These are phyloP conservation scores for Myxozyma neglecta DNA, from an alignment of 805 yeast species.

Conservation along the genomic window DNA sequence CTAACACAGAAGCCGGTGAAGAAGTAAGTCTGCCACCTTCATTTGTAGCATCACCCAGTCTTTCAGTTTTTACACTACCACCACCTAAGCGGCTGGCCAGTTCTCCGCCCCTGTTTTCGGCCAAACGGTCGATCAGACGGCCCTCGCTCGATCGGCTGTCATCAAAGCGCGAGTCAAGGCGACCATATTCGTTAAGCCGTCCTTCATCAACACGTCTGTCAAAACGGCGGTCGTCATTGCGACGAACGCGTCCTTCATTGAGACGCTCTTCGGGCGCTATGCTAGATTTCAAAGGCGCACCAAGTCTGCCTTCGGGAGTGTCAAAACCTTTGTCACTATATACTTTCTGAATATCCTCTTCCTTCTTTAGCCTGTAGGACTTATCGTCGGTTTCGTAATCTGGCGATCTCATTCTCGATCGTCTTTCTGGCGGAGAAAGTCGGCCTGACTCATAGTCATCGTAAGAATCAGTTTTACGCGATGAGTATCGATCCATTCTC, in stretches of 20 bases:
- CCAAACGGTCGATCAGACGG: neutral
- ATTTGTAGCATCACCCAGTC: neutral
- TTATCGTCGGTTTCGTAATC: neutral
- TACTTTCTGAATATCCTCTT: neutral
- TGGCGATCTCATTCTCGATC: neutral
- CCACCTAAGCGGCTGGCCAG: neutral
- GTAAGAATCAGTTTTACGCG: slow-evolving; percentile 1
- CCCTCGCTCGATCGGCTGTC: neutral
- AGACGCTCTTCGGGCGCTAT: neutral
- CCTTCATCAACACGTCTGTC: neutral
- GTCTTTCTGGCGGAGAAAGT: slow-evolving; percentile 6
- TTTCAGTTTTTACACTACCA: neutral
- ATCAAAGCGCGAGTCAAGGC: neutral
- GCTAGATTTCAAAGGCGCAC: neutral
- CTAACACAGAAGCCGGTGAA: neutral
- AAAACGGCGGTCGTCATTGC: neutral
- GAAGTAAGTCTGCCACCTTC: neutral
- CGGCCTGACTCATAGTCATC: slow-evolving; percentile 5
- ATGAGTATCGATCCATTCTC: slow-evolving; percentile 10
- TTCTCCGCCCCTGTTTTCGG: neutral
- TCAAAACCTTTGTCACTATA: neutral
- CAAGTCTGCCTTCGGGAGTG: slow-evolving; percentile 3
- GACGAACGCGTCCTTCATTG: no score
- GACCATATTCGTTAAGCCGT: neutral
- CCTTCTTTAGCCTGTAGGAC: neutral